Evolutionary conservation across 352 stramenopile genomes (phyloP).

Genomic region (Elongisporangium senticosum): DNA sequence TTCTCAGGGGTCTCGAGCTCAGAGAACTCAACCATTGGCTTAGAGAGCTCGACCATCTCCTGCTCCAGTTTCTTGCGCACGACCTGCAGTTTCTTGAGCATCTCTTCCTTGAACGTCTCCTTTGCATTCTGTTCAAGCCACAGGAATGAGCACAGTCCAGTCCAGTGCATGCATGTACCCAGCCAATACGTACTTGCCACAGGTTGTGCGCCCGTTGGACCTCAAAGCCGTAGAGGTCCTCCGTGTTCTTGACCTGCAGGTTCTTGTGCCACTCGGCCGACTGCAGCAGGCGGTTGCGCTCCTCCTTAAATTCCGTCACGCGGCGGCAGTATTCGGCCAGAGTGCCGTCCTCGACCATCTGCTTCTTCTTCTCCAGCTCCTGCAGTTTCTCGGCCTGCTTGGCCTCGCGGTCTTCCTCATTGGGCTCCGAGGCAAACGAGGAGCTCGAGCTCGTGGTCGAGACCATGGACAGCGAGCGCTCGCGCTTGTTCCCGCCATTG

Average conservation of each 20-base stretch:
- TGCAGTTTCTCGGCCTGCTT: slow-evolving; percentile 49
- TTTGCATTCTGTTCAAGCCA: slow-evolving; percentile 33
- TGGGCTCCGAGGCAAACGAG: slow-evolving; percentile 40
- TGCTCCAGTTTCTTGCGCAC: slow-evolving; percentile 39
- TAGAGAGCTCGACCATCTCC: slow-evolving; percentile 39
- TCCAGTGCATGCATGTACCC: background rate
- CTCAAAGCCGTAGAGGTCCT: slow-evolving; percentile 76
- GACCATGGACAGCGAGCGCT: slow-evolving; percentile 60
- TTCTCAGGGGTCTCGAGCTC: slow-evolving; percentile 5
- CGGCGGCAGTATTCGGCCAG: slow-evolving; percentile 77
- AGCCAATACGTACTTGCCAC: slow-evolving; percentile 25
- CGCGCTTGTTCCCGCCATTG: slow-evolving; percentile 17
- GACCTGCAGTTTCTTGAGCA: slow-evolving; percentile 40
- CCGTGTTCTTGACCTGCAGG: slow-evolving; percentile 78
- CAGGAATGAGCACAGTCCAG: background rate
- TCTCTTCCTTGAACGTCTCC: slow-evolving; percentile 41
- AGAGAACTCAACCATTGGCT: slow-evolving; percentile 15
- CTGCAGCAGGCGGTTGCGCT: slow-evolving; percentile 67
- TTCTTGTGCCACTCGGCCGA: slow-evolving; percentile 77
- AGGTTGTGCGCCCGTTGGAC: slow-evolving; percentile 65
- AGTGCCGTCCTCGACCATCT: slow-evolving; percentile 80
- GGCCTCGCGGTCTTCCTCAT: slow-evolving; percentile 26
- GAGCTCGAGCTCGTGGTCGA: slow-evolving; percentile 51
- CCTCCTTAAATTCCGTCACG: slow-evolving; percentile 80
- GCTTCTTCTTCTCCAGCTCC: slow-evolving; percentile 78